Evolutionary conservation across 148 eudicot species (phyloP).

Genomic region (Polygonum aviculare): DNA sequence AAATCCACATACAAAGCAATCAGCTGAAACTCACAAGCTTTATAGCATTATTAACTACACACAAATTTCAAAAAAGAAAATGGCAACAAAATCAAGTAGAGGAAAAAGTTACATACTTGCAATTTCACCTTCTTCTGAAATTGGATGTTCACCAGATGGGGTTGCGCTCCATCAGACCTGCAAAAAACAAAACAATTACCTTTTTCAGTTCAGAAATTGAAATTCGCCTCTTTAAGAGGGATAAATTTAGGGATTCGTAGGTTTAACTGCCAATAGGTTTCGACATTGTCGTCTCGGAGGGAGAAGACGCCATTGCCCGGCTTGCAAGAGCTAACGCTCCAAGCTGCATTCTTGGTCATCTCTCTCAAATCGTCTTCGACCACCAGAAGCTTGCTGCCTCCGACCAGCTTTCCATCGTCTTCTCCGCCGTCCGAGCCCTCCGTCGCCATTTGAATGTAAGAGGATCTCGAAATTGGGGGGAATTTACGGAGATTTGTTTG

Average conservation of each 20-base stretch:
- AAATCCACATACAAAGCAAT: constrained; percentile 81
- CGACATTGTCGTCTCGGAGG: constrained; percentile 70
- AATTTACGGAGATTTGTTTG: neutral
- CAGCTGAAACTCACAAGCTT: constrained; percentile 33
- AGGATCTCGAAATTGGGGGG: neutral
- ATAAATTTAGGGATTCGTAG: constrained; percentile 1
- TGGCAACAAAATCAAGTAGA: neutral
- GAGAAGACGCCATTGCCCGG: constrained; percentile 82
- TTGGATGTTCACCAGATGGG: constrained; percentile 88
- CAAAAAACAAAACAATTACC: constrained; percentile 1
- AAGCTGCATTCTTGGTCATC: constrained; percentile 88
- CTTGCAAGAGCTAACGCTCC: constrained; percentile 97
- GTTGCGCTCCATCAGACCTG: constrained; percentile 94
- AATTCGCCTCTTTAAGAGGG: no score
- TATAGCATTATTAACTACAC: neutral
- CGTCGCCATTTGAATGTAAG: constrained; percentile 32
- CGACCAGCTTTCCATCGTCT: constrained; percentile 66
- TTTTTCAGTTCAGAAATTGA: neutral
- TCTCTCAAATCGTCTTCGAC: constrained; percentile 82
- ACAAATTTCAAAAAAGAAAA: neutral
- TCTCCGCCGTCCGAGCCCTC: constrained; percentile 87
- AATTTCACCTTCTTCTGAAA: constrained; percentile 94
- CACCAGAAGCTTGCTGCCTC: constrained; percentile 54
- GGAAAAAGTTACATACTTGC: constrained; percentile 30
- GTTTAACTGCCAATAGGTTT: constrained; percentile 89